Conservation (phyloP, 495 filamentous ascomycete genomes). For the Penicillium daleae region DNA sequence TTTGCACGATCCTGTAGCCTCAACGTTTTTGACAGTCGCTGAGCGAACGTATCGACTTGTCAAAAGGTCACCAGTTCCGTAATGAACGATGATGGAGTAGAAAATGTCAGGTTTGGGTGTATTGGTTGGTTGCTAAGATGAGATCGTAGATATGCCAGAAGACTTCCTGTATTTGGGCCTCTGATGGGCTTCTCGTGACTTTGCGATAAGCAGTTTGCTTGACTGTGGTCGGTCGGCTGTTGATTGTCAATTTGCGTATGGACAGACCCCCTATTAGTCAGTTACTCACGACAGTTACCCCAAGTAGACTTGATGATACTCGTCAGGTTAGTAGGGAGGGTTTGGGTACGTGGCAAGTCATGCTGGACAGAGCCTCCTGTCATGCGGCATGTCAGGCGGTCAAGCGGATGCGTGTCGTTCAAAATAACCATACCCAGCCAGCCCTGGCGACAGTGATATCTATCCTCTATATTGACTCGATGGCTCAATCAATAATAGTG, state of each 20-base stretch:
- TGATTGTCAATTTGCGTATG: not conserved
- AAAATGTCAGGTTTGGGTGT: not conserved
- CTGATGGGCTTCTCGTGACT: not conserved
- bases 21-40: not conserved
- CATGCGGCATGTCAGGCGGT: too few species aligned
- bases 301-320: not conserved
- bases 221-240: not conserved
- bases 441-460: too few species aligned
- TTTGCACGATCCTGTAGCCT: not conserved
- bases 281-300: too few species aligned
- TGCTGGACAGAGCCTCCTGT: too few species aligned
- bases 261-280: too few species aligned
- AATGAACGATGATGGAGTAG: too few species aligned
- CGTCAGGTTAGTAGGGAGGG: too few species aligned
- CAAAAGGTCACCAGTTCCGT: not conserved
- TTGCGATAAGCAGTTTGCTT: not conserved
- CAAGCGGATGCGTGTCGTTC: too few species aligned
- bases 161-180: not conserved
- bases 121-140: not conserved
- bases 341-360: too few species aligned
- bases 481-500: too few species aligned
- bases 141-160: not conserved
- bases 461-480: too few species aligned
- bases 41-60: not conserved
- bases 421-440: too few species aligned